A percentile compares a stretch with the other conserved stretches of the same genome.
Conservation (phyloP, 768 basidiomycete species). For the Cantharellus anzutake region DNA sequence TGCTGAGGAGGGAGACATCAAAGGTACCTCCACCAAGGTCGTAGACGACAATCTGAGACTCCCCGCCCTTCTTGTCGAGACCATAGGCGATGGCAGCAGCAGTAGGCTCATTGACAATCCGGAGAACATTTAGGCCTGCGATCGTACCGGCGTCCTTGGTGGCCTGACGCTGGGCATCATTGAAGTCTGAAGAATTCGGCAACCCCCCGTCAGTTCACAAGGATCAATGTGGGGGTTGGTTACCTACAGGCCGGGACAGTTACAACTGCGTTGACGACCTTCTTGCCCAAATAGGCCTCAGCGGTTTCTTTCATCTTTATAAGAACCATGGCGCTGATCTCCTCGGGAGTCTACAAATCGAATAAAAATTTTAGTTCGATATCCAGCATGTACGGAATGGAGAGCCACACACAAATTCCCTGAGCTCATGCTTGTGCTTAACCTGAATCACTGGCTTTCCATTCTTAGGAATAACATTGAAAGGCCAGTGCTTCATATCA, state of each 20-base stretch:
- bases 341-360: slow-evolving; percentile 59
- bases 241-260: slow-evolving; percentile 84
- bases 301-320: slow-evolving; percentile 99
- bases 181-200: slow-evolving; percentile 38
- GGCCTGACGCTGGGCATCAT: slow-evolving; percentile 97
- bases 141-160: slow-evolving; percentile 97
- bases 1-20: slow-evolving; percentile 90
- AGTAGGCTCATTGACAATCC: slow-evolving; percentile 96
- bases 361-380: background rate
- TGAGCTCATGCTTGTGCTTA: slow-evolving; percentile 54
- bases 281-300: slow-evolving; percentile 89
- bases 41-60: slow-evolving; percentile 93
- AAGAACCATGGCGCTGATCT: slow-evolving; percentile 90
- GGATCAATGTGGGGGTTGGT: background rate
- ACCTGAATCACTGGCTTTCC: slow-evolving; percentile 71
- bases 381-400: background rate
- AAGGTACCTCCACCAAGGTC: slow-evolving; percentile 98
- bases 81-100: slow-evolving; percentile 97
- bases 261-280: slow-evolving; percentile 93
- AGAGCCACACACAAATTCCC: slow-evolving; percentile 52
- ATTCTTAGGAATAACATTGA: slow-evolving; percentile 55
- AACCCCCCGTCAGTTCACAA: background rate
- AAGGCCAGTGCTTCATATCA: slow-evolving; percentile 85
- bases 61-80: slow-evolving; percentile 87
- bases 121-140: slow-evolving; percentile 84